Evolutionary conservation across 164 flowering plant genomes (phyloP).

Genomic region (Paratinospora sagittata): DNA sequence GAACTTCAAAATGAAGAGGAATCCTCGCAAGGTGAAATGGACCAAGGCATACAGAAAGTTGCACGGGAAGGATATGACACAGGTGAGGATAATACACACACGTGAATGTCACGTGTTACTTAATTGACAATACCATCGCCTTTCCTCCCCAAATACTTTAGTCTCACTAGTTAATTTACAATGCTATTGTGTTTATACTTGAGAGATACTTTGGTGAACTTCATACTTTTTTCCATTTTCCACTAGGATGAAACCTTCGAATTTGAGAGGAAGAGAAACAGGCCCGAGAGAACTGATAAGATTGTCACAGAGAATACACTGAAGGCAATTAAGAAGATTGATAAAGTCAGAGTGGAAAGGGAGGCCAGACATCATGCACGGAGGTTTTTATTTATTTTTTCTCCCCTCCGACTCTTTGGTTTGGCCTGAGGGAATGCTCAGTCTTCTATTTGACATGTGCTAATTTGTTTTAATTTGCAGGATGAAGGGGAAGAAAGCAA

Average conservation of each 20-base stretch:
- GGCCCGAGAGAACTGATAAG: constrained; percentile 30
- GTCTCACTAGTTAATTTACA: too few species aligned
- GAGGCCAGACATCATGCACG: constrained; percentile 10
- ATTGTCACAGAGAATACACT: constrained; percentile 22
- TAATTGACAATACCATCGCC: too few species aligned
- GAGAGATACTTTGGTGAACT: background rate
- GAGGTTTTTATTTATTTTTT: constrained; percentile 16
- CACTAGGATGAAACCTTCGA: constrained; percentile 28
- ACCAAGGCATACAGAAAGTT: constrained; percentile 80
- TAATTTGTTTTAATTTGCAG: constrained; percentile 5
- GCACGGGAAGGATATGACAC: constrained; percentile 92
- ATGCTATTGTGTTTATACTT: too few species aligned
- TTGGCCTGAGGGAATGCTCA: too few species aligned
- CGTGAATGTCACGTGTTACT: too few species aligned
- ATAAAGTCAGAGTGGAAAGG: constrained; percentile 19
- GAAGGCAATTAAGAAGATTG: constrained; percentile 28
- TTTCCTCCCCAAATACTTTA: too few species aligned
- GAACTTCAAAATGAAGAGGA: constrained; percentile 95
- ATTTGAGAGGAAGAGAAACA: constrained; percentile 30
- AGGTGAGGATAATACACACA: constrained; percentile 49
- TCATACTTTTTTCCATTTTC: background rate
- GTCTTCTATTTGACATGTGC: background rate
- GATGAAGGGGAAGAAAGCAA: constrained; percentile 21
- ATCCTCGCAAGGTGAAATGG: constrained; percentile 94
- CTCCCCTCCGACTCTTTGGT: background rate